phyloP scores from a whole-genome alignment of 345 rosid genomes.

The Erodium maritimum region DNA sequence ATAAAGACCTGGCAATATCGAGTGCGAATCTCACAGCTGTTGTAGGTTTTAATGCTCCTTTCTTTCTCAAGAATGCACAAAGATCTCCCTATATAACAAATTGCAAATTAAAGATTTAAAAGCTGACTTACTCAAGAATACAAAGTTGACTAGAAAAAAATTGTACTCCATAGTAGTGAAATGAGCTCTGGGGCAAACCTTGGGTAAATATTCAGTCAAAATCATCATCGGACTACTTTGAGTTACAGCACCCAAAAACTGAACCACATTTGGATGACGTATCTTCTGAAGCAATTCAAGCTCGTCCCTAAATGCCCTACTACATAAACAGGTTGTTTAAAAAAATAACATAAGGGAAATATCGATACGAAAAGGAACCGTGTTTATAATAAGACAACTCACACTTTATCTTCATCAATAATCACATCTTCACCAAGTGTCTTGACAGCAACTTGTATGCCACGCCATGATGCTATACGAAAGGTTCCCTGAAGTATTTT shows the following conservation, averaged over 20 bases:
- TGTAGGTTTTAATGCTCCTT: conserved; percentile 46
- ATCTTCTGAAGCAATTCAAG: conserved; percentile 73
- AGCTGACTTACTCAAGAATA: not conserved
- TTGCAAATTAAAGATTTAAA: not conserved
- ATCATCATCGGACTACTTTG: conserved; percentile 86
- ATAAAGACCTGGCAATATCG: conserved; percentile 77
- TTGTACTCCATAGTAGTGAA: not conserved
- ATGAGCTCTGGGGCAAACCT: conserved; percentile 26
- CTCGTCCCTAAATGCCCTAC: conserved; percentile 76
- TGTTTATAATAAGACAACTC: conserved; percentile 15
- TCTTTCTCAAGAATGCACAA: conserved; percentile 38
- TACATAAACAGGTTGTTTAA: conserved; percentile 16
- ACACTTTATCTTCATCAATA: conserved; percentile 66
- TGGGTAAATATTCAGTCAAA: conserved; percentile 64
- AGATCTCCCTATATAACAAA: conserved; percentile 62
- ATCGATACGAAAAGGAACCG: not conserved
- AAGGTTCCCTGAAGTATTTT: conserved; percentile 52
- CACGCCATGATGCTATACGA: conserved; percentile 73
- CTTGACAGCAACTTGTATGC: conserved; percentile 74
- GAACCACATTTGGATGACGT: conserved; percentile 83
- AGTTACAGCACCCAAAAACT: conserved; percentile 81
- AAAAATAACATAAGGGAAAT: not conserved
- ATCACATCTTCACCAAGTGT: conserved; percentile 65
- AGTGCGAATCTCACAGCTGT: conserved; percentile 69
- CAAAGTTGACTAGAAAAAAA: not conserved